A percentile compares a stretch with the other conserved stretches of the same genome.
Conservation (phyloP, 2,329 filamentous ascomycete genomes). For the Lachnellula suecica region DNA sequence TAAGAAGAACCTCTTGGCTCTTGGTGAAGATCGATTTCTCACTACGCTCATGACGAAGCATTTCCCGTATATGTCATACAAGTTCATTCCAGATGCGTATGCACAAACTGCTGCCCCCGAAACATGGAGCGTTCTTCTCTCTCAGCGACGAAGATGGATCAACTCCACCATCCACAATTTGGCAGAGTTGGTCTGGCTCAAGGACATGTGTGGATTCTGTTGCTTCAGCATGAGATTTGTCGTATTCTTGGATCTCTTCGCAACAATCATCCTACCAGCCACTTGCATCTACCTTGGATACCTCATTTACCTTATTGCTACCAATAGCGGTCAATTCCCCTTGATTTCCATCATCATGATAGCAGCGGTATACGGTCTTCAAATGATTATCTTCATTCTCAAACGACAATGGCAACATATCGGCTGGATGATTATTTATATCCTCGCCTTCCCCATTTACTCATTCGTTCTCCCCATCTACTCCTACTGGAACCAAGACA, state of each 20-base stretch:
- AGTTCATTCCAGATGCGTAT: constrained; percentile 91
- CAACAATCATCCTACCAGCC: constrained; percentile 88
- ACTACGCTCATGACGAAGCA: constrained; percentile 98
- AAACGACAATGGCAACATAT: constrained; percentile 98
- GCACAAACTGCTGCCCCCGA: constrained; percentile 93
- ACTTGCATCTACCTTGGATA: constrained; percentile 86
- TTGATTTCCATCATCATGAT: constrained; percentile 86
- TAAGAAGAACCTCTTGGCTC: constrained; percentile 86
- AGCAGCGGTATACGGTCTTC: constrained; percentile 89
- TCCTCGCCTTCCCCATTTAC: constrained; percentile 93
- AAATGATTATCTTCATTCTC: constrained; percentile 93
- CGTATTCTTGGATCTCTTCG: constrained; percentile 90
- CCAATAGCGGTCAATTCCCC: constrained; percentile 72
- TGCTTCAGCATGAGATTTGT: constrained; percentile 98
- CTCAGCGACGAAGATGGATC: constrained; percentile 98
- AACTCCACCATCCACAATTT: constrained; percentile 98
- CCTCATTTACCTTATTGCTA: constrained; percentile 77
- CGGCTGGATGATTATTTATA: constrained; percentile 99
- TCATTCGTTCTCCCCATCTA: constrained; percentile 89
- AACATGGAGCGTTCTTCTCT: constrained; percentile 89
- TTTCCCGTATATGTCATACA: constrained; percentile 93
- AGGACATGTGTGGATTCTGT: constrained; percentile 97
- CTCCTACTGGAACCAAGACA: constrained; percentile 99
- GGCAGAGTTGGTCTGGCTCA: constrained; percentile 82
- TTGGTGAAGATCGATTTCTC: constrained; percentile 95